Base-by-base conservation (phyloP, 306 rosid species). In the Gleditsia sinensis region DNA sequence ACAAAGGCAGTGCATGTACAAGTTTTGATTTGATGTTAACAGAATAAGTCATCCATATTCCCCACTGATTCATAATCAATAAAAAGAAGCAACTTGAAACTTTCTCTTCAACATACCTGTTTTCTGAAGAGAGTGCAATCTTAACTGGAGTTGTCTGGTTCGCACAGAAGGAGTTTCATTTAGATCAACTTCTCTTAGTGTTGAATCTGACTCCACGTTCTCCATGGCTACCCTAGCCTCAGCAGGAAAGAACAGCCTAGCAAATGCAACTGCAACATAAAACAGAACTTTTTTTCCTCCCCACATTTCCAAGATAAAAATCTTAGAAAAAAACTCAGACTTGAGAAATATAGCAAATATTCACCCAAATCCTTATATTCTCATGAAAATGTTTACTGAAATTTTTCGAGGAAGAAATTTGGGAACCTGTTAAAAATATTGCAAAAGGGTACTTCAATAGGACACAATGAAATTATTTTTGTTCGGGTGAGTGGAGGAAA, bases 181-280 rank as follows among this genome's bases (percentile, higher is more conserved):
- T 72, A 90, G 78, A 75, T 95, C 93, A 49, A 94, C 98, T 77
- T 86, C 90, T 49, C 83, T 85, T 48, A 75, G 58, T 32, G 87
- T 79, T 7, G 84, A 80, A 68, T 83, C 82, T 12, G 85, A 89
- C 77, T 88, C 89, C 1, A 98, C 99, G 79, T 80, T 86, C 64
- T 85, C 93, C 75, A 85, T 83, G 42, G 98, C 99, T 12, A 92
- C 75, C 90, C 72, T 90, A 36, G 99, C 97, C 86, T 95, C 98
- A 5, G 89, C 83, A 32, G 99, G 99, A 69, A 83, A 95, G 46
- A 95, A 71, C 69, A 87, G 9, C 62, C 74, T 76, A 45, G 99
- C 99, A 67, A 88, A 87, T 62, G 87, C 87, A 80, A 95, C 98
- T 95, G 92, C 60, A 82, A 84, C 48, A 48, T 67, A 36, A 69